Base-by-base conservation (phyloP, 768 basidiomycete genomes). In the Russula earlei region DNA sequence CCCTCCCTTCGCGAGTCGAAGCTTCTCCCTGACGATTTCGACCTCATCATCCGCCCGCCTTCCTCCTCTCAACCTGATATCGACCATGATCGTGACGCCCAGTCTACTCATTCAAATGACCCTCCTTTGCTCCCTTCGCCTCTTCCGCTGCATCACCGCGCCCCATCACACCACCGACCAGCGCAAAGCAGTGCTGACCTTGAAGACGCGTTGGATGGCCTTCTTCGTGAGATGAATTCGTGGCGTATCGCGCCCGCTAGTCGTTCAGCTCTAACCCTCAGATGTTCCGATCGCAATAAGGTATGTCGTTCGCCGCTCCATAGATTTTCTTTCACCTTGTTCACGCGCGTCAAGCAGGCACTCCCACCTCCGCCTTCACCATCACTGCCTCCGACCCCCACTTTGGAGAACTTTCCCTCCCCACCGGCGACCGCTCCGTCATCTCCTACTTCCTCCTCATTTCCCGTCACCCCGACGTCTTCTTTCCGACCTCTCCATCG, bases 141-240 rank as follows among this genome's bases (percentile, higher is more conserved):
- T 11, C 17, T 62, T 5, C 20, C 37, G 19, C 0, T 41, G 22
- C 15, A 15, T 0, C 24, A 2, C 45, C 48, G 60, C 20, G 29
- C 29, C 36, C 25, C 36, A 19, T 22, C 59, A 14, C 60, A 56
- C 20, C 54, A 59, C 22, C 40, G 49, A 19, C 0, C 19, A 43
- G 10, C 61, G 14, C 60, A 64, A 40, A 67, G 67, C 24, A 66
- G n/a, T n/a, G n/a, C n/a, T n/a, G n/a, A n/a, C n/a, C n/a, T 70
- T 38, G 56, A 67, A 41, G 71, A 71, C 9, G 62, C 72, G 0
- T 67, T 73, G 53, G 65, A 66, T 20, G 71, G 69, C 52, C 69
- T 72, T 56, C 64, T 72, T 4, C 70, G 67, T 31, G 69, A 72
- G 59, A 72, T 72, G 71, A 57, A 56, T 27, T 50, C 62, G 29